Evolutionary conservation across 2,329 filamentous ascomycete genomes (phyloP).

Genomic region (Cylindrodendrum hubeiense): DNA sequence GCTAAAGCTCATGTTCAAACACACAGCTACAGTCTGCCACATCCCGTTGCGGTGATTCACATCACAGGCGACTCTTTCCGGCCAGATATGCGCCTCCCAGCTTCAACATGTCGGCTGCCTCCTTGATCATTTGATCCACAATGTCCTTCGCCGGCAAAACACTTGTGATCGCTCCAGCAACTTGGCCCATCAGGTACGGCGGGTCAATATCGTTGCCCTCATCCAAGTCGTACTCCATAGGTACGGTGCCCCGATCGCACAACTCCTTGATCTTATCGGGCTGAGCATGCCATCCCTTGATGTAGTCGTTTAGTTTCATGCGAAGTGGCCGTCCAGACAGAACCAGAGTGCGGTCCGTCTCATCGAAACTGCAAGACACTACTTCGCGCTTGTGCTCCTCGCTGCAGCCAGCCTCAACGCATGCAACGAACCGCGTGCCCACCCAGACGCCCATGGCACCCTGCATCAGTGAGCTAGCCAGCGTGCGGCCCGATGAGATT

Average conservation of each 20-base stretch:
- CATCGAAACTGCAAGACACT: conserved; percentile 81
- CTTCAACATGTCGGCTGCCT: conserved; percentile 78
- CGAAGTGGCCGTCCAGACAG: conserved; percentile 85
- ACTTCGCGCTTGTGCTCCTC: conserved; percentile 87
- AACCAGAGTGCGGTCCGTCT: conserved; percentile 86
- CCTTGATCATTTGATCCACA: conserved; percentile 89
- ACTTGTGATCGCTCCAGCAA: conserved; percentile 81
- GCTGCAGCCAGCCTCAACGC: conserved; percentile 83
- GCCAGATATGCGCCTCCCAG: conserved; percentile 71
- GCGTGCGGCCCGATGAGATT: conserved; percentile 82
- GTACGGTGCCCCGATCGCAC: conserved; percentile 82
- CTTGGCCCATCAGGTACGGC: conserved; percentile 94
- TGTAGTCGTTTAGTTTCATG: conserved; percentile 85
- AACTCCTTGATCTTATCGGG: conserved; percentile 82
- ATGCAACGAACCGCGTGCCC: conserved; percentile 91
- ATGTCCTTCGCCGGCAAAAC: conserved; percentile 87
- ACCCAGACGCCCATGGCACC: conserved; percentile 94
- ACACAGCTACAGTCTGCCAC: background rate
- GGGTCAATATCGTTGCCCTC: conserved; percentile 85
- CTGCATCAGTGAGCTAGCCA: conserved; percentile 88
- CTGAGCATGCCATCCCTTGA: conserved; percentile 82
- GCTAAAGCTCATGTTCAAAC: background rate
- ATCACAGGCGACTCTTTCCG: conserved; percentile 58
- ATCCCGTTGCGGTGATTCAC: background rate
- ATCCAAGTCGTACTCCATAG: conserved; percentile 85